Base-by-base conservation (phyloP, 108 stramenopile species). In the Nitzschia palea region DNA sequence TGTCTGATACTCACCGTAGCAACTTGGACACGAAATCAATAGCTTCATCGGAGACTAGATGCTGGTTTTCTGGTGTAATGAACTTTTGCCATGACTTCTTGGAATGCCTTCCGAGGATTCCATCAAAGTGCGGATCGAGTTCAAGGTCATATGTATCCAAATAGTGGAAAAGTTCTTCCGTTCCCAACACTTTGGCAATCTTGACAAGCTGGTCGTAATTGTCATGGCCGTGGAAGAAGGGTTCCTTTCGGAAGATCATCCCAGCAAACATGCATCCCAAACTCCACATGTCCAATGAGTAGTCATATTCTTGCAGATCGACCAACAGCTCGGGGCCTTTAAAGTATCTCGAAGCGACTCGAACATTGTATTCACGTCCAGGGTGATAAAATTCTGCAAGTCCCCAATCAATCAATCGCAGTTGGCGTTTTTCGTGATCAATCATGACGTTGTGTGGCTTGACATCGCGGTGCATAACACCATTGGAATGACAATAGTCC, bases 361-460 rank as follows among this genome's bases (percentile, higher is more conserved):
- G 84, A 44, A 99, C 99, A 78, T 99, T 99, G 90, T 99, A 99
- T 83, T 99, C 99, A 35, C 98, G 73, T 64, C 99, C 99, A 2
- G 97, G 98, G 70, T 99, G 99, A 72, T 99, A 99, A 62, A 99
- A 98, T 80, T 99, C 99, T 1, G 99, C 99, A 47, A 99, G 86
- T 29, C 99, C 99, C 99, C 99, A 99, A 80, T 99, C 99, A 71
- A 99, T 99, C 42, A 99, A 79, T 26, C 99, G 87, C 30, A 99
- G 84, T 84, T 97, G 92, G 40, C 97, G 78, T 67, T 97, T 95
- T 53, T 96, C 97, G 74, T 98, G 98, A 79, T 99, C 98, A 73
- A 99, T 99, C 97, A 99, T 98, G 69, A 99, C 97, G 74, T 99
- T 99, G 88, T 99, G 98, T 17, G 99, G 99, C 81, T 99, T 99